A percentile compares a stretch with the other conserved stretches of the same genome.
These are phyloP conservation scores for Sordariomycetes sp. DNA, from an alignment of 2,329 filamentous ascomycete genomes.

Conservation along the genomic window DNA sequence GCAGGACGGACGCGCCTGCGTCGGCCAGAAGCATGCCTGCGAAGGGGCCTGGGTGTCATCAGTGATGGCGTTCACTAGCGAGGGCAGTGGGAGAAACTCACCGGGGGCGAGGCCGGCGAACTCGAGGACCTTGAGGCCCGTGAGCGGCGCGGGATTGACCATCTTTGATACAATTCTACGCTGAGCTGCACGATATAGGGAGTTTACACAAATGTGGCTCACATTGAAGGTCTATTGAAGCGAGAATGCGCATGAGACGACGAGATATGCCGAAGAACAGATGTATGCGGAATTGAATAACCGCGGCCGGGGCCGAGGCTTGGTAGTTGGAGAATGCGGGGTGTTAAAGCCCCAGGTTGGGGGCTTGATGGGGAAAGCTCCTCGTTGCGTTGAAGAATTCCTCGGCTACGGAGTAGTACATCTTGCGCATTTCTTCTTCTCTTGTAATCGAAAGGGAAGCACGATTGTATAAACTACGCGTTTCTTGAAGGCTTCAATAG, in stretches of 20 bases:
- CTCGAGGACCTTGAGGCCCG: constrained; percentile 48
- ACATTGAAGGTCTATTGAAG: not conserved
- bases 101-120: constrained; percentile 56
- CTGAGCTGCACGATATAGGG: not conserved
- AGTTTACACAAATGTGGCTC: not conserved
- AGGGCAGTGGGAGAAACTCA: constrained; percentile 15
- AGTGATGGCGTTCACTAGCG: not conserved
- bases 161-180: constrained; percentile 9
- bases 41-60: constrained; percentile 59
- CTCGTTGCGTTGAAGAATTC: not conserved
- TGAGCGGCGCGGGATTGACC: constrained; percentile 24
- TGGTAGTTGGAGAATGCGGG: not conserved
- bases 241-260: not conserved
- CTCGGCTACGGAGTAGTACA: not conserved
- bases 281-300: constrained; percentile 1
- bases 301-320: constrained; percentile 1
- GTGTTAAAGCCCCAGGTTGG: not conserved
- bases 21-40: constrained; percentile 83
- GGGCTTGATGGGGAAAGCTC: not conserved
- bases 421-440: no score
- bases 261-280: not conserved
- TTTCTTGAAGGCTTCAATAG: not conserved
- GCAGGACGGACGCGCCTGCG: constrained; percentile 79
- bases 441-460: no score
- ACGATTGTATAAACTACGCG: not conserved